phyloP scores from a whole-genome alignment of 306 rosid genomes.

The Delonix regia region DNA sequence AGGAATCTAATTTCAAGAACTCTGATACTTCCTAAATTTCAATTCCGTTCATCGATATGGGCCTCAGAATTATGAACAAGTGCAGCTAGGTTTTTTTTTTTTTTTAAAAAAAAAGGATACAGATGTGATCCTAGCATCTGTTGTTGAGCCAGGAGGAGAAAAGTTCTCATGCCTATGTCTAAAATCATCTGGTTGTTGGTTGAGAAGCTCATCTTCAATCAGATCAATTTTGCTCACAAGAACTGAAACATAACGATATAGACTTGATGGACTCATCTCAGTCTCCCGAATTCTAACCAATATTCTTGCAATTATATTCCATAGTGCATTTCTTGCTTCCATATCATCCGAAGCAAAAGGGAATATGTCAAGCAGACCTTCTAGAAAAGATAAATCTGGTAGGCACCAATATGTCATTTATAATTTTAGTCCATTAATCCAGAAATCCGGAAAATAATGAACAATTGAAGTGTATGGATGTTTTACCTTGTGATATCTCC shows the following conservation, averaged over 20 bases:
- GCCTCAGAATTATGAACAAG: conserved; percentile 26
- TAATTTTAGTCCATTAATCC: conserved; percentile 17
- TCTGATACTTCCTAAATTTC: conserved; percentile 10
- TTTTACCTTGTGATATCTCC: conserved; percentile 67
- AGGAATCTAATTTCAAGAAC: conserved; percentile 15
- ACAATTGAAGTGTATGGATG: conserved; percentile 9
- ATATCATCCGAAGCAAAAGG: conserved; percentile 79
- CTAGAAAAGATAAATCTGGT: conserved; percentile 69
- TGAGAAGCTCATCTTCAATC: conserved; percentile 90
- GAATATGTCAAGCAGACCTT: conserved; percentile 82
- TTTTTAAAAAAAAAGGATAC: conserved; percentile 71
- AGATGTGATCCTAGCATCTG: conserved; percentile 62
- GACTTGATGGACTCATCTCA: conserved; percentile 60
- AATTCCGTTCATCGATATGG: conserved; percentile 17
- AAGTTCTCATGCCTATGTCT: conserved; percentile 39
- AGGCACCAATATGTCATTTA: conserved; percentile 38
- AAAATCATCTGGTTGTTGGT: conserved; percentile 46
- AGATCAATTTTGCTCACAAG: conserved; percentile 68
- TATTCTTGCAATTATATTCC: conserved; percentile 77
- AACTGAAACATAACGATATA: conserved; percentile 55
- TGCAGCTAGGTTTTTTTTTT: conserved; percentile 23
- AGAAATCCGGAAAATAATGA: conserved; percentile 8
- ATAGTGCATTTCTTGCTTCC: conserved; percentile 86
- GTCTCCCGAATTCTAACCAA: conserved; percentile 60
- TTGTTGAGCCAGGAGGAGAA: conserved; percentile 37